Conservation (phyloP, 2,329 filamentous ascomycete genomes). For the Alternaria solani region DNA sequence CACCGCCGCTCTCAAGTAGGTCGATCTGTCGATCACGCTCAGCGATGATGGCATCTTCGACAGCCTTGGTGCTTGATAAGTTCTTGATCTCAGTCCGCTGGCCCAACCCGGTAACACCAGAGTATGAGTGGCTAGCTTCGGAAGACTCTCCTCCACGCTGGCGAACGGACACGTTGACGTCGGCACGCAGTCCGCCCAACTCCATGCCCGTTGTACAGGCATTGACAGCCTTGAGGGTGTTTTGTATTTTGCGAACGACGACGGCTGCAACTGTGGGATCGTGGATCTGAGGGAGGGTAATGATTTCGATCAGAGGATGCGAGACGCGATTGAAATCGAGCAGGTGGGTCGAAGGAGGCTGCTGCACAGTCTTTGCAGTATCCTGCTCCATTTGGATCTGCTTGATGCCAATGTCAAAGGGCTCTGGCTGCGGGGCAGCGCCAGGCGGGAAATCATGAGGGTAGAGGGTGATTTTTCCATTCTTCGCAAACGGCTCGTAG, state of each 20-base stretch:
- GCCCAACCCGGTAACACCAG: conserved; percentile 71
- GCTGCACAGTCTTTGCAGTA: conserved; percentile 89
- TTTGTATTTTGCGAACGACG: conserved; percentile 87
- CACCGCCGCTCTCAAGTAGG: conserved; percentile 77
- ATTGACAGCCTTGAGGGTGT: conserved; percentile 78
- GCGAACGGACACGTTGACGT: conserved; percentile 92
- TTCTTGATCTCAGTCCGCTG: conserved; percentile 98
- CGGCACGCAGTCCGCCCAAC: conserved; percentile 84
- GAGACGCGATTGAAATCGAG: conserved; percentile 95
- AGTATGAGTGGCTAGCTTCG: conserved; percentile 57
- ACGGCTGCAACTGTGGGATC: conserved; percentile 87
- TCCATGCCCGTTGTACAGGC: conserved; percentile 94
- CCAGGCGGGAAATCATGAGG: conserved; percentile 71
- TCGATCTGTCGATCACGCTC: conserved; percentile 89
- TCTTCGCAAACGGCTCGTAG: conserved; percentile 74
- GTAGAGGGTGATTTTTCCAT: conserved; percentile 76
- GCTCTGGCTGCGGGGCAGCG: conserved; percentile 72
- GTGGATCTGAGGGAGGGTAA: conserved; percentile 88
- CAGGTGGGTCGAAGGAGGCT: conserved; percentile 75
- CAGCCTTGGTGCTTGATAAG: conserved; percentile 89
- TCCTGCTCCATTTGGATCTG: conserved; percentile 98
- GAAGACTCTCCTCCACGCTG: conserved; percentile 53
- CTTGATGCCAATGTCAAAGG: conserved; percentile 81
- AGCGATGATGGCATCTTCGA: conserved; percentile 92
- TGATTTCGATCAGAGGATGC: conserved; percentile 91